phyloP scores from a whole-genome alignment of 2,329 filamentous ascomycete species.

The Colletotrichum lini region DNA sequence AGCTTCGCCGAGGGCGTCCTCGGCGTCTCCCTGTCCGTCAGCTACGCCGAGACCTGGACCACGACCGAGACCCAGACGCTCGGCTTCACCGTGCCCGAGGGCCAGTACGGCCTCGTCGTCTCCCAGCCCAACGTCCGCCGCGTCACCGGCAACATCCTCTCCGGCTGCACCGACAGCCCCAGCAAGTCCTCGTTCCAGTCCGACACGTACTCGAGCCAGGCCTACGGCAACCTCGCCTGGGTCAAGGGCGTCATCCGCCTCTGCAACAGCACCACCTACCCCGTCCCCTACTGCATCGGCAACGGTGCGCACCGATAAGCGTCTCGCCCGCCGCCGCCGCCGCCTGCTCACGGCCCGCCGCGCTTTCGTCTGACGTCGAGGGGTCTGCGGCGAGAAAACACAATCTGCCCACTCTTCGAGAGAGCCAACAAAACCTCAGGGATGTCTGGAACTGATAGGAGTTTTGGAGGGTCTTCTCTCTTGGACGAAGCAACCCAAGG shows the following conservation, averaged over 20 bases:
- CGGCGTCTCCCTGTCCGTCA: constrained; percentile 45
- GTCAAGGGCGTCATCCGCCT: constrained; percentile 56
- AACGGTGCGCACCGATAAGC: constrained; percentile 45
- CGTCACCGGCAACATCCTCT: constrained; percentile 52
- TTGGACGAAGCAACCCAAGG: constrained; percentile 15
- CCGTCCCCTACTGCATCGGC: constrained; percentile 55
- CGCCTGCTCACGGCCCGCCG: not conserved
- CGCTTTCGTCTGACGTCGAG: not conserved
- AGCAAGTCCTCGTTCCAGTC: constrained; percentile 48
- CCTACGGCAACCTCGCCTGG: constrained; percentile 53
- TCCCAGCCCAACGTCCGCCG: constrained; percentile 54
- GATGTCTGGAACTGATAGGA: constrained; percentile 38
- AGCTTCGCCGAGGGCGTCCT: constrained; percentile 48
- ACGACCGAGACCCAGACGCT: constrained; percentile 50
- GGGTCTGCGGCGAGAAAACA: not conserved
- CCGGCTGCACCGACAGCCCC: constrained; percentile 52
- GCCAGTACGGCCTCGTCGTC: constrained; percentile 56
- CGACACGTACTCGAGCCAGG: constrained; percentile 53
- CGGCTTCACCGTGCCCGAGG: constrained; percentile 51
- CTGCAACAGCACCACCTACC: constrained; percentile 54
- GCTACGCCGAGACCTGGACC: constrained; percentile 49
- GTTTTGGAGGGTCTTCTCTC: constrained; percentile 33
- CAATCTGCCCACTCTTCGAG: constrained; percentile 27
- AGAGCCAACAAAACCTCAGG: constrained; percentile 25
- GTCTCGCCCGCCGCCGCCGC: not conserved